Evolutionary conservation across 78 protist species (phyloP).

Genomic region (Parvularia atlantis): DNA sequence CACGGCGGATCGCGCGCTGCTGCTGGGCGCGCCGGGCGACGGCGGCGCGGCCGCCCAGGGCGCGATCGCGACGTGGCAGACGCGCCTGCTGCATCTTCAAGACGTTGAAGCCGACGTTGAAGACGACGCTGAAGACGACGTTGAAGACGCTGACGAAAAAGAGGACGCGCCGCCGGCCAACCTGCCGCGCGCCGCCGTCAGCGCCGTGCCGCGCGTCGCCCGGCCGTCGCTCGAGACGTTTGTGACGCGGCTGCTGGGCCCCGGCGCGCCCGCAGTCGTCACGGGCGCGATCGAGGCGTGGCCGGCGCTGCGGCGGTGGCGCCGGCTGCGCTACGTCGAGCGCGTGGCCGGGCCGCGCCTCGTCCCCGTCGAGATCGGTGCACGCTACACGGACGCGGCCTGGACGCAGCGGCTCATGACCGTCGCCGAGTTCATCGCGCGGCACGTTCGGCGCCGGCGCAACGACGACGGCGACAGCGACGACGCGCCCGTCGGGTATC

Average conservation of each 20-base stretch:
- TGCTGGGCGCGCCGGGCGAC: neutral
- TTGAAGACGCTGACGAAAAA: neutral
- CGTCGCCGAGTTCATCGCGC: neutral
- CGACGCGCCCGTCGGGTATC: neutral
- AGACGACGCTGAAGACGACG: neutral
- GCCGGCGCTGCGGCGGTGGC: neutral
- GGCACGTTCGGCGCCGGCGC: too few relatives aligned
- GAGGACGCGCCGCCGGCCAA: neutral
- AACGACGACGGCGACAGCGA: neutral
- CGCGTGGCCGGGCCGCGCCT: constrained; percentile 1
- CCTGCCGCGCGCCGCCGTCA: neutral
- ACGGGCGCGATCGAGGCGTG: neutral
- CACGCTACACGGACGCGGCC: neutral
- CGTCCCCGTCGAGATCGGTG: constrained; percentile 14
- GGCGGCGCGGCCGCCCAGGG: neutral
- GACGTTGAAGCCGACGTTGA: neutral
- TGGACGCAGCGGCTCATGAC: constrained; percentile 8
- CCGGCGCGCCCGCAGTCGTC: neutral
- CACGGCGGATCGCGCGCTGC: neutral
- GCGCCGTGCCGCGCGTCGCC: neutral
- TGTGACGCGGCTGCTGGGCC: neutral
- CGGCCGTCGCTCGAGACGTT: neutral
- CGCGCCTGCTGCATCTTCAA: neutral
- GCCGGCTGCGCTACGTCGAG: neutral
- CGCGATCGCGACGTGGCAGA: neutral